Evolutionary conservation across 2,329 filamentous ascomycete genomes (phyloP).

Genomic region (Exophiala calicioides): DNA sequence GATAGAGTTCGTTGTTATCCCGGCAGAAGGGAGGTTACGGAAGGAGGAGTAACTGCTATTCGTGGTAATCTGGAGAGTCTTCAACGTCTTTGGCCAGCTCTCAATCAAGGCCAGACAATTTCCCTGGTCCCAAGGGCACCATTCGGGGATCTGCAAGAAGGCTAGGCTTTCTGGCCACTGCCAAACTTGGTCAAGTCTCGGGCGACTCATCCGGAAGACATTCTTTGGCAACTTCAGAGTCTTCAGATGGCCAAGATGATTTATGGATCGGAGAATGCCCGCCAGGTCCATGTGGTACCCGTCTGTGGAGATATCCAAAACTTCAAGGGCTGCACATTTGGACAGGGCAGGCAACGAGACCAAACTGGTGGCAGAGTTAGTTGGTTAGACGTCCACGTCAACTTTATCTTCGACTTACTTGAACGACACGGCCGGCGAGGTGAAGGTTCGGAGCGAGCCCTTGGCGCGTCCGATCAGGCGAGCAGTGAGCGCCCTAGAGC

Average conservation of each 20-base stretch:
- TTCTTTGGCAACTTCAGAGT: constrained; percentile 47
- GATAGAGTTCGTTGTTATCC: constrained; percentile 4
- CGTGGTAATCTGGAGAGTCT: constrained; percentile 12
- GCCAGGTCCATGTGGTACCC: constrained; percentile 52
- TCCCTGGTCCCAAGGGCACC: neutral
- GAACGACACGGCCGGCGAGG: constrained; percentile 60
- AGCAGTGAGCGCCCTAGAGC: constrained; percentile 58
- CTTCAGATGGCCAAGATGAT: constrained; percentile 47
- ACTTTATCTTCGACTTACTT: constrained; percentile 41
- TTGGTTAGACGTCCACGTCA: neutral
- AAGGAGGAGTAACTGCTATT: neutral
- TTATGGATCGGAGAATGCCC: constrained; percentile 53
- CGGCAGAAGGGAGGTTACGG: neutral
- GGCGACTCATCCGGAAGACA: constrained; percentile 5
- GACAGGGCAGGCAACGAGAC: constrained; percentile 59
- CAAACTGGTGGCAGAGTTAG: constrained; percentile 32
- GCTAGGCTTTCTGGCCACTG: constrained; percentile 23
- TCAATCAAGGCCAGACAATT: constrained; percentile 15
- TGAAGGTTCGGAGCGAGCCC: constrained; percentile 53
- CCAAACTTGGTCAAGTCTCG: neutral
- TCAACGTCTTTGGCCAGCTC: constrained; percentile 19
- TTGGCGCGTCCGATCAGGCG: constrained; percentile 58
- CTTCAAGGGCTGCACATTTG: constrained; percentile 54
- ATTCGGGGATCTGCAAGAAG: constrained; percentile 16
- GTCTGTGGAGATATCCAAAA: constrained; percentile 57